A percentile compares a stretch with the other conserved stretches of the same genome.
These are phyloP conservation scores for Hypoxylon sp. DNA, from an alignment of 2,329 filamentous ascomycete species.

Conservation along the genomic window DNA sequence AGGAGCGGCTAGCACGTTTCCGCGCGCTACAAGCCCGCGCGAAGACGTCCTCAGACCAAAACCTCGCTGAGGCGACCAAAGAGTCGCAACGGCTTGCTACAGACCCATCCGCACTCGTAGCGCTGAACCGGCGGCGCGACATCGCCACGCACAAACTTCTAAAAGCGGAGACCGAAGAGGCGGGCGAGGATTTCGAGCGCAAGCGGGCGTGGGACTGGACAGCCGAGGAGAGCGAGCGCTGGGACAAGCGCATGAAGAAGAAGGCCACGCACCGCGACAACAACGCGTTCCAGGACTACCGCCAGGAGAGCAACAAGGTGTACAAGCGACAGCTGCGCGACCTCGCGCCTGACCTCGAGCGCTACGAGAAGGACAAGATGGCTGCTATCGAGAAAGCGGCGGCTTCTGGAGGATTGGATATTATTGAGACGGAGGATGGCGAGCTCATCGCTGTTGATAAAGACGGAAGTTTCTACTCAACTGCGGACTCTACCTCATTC, in stretches of 20 bases:
- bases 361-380: slow-evolving; percentile 90
- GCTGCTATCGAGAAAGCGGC: slow-evolving; percentile 88
- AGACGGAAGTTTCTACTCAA: slow-evolving; percentile 91
- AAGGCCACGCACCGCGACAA: slow-evolving; percentile 85
- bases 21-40: slow-evolving; percentile 88
- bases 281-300: slow-evolving; percentile 91
- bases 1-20: slow-evolving; percentile 84
- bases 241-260: slow-evolving; percentile 92
- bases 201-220: slow-evolving; percentile 99
- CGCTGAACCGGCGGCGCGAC: slow-evolving; percentile 87
- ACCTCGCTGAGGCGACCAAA: slow-evolving; percentile 85
- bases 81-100: slow-evolving; percentile 85
- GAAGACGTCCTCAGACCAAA: slow-evolving; percentile 78
- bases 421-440: slow-evolving; percentile 94
- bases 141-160: slow-evolving; percentile 93
- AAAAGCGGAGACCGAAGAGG: slow-evolving; percentile 89
- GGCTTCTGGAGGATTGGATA: slow-evolving; percentile 85
- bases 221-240: slow-evolving; percentile 90
- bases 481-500: slow-evolving; percentile 85
- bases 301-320: slow-evolving; percentile 87
- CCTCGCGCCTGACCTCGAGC: slow-evolving; percentile 81
- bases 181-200: slow-evolving; percentile 93
- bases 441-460: slow-evolving; percentile 95
- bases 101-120: slow-evolving; percentile 82
- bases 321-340: slow-evolving; percentile 92